Evolutionary conservation across 805 yeast genomes (phyloP).

Genomic region (Candida glaebosa): DNA sequence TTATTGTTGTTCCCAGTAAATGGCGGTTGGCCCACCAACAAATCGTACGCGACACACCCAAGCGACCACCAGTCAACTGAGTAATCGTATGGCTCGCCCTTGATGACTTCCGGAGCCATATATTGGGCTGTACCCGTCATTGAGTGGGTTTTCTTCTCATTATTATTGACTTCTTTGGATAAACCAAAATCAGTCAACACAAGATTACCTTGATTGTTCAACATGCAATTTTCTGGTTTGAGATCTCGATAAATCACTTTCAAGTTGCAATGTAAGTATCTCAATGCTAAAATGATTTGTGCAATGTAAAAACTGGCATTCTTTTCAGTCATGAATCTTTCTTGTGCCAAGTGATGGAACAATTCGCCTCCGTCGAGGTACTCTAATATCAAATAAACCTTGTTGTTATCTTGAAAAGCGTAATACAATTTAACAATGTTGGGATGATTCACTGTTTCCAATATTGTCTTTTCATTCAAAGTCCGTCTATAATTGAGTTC

Average conservation of each 20-base stretch:
- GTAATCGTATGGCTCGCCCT: conserved; percentile 38
- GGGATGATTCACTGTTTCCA: conserved; percentile 40
- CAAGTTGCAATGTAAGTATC: conserved; percentile 34
- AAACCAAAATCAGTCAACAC: conserved; percentile 45
- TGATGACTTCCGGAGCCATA: conserved; percentile 46
- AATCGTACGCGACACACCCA: conserved; percentile 42
- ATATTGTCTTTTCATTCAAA: conserved; percentile 37
- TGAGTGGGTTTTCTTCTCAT: conserved; percentile 20
- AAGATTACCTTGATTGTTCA: conserved; percentile 36
- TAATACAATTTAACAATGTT: conserved; percentile 43
- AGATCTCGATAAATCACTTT: conserved; percentile 42
- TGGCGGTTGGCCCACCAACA: conserved; percentile 44
- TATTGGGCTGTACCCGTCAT: conserved; percentile 46
- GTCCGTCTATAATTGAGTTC: conserved; percentile 35
- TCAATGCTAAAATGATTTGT: conserved; percentile 37
- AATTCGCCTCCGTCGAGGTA: conserved; percentile 45
- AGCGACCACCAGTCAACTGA: conserved; percentile 48
- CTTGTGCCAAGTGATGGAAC: conserved; percentile 37
- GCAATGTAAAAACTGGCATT: conserved; percentile 42
- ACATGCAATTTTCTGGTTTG: conserved; percentile 46
- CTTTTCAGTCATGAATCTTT: conserved; percentile 23
- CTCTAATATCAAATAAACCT: conserved; percentile 41
- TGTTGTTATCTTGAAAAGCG: conserved; percentile 44
- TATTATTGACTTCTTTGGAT: conserved; percentile 30
- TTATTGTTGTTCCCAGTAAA: conserved; percentile 41